Percentiles rank a stretch among this genome's conserved stretches.
Evolutionary conservation across 306 rosid genomes (phyloP).

Genomic region (Medicago lupulina): DNA sequence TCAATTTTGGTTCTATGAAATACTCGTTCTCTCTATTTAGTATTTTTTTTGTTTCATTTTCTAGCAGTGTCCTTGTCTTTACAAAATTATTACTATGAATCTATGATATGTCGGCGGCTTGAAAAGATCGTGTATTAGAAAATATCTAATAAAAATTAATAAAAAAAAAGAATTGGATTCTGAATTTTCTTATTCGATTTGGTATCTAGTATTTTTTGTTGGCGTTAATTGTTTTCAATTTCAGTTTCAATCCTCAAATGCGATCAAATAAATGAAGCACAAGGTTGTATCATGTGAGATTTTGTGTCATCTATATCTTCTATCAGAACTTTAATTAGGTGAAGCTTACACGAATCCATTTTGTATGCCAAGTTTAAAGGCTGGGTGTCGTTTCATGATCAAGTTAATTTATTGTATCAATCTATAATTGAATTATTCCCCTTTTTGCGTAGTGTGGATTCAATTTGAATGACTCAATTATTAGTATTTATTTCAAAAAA

Average conservation of each 20-base stretch:
- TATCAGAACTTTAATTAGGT: not conserved
- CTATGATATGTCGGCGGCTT: slow-evolving; percentile 9
- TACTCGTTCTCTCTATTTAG: not conserved
- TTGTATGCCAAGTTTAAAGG: not conserved
- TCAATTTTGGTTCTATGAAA: slow-evolving; percentile 53
- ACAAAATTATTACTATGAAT: not conserved
- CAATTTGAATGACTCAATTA: not conserved
- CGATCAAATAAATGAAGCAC: not conserved
- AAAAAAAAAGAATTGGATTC: not conserved
- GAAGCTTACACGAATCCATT: not conserved
- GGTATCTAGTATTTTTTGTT: not conserved
- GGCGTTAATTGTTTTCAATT: not conserved
- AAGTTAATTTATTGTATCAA: not conserved
- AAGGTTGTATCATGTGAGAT: not conserved
- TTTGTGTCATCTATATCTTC: not conserved
- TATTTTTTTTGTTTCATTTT: not conserved
- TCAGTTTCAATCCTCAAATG: not conserved
- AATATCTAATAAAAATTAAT: not conserved
- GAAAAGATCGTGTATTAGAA: not conserved
- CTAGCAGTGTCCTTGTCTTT: not conserved
- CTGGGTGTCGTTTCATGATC: not conserved
- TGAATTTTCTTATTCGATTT: not conserved
- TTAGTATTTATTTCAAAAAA: slow-evolving; percentile 15
- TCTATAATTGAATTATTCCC: not conserved
- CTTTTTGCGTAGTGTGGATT: not conserved